phyloP scores from a whole-genome alignment of 805 yeast species.

The Schizosaccharomyces octosporus region DNA sequence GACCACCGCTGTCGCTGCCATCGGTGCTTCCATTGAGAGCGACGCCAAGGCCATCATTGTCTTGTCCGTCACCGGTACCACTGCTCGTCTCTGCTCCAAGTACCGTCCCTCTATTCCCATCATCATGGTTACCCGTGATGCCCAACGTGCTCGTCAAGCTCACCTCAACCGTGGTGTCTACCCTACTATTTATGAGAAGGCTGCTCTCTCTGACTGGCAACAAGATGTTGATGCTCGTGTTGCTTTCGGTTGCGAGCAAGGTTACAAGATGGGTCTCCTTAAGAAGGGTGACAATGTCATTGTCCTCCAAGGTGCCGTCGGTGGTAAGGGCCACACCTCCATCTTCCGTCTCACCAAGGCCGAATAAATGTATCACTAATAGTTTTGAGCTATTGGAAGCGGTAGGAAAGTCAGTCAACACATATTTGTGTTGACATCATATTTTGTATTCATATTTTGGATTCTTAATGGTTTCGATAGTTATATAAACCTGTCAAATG shows the following conservation, averaged over 20 bases:
- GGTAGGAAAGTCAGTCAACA: no score
- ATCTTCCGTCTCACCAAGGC: conserved; percentile 39
- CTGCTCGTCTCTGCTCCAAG: conserved; percentile 89
- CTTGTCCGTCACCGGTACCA: conserved; percentile 79
- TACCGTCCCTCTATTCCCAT: conserved; percentile 95
- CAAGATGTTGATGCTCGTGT: conserved; percentile 89
- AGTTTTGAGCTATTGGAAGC: not conserved
- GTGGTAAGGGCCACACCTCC: conserved; percentile 97
- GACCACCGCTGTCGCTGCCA: conserved; percentile 93
- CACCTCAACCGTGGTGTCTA: conserved; percentile 97
- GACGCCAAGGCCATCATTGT: conserved; percentile 91
- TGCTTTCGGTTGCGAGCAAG: conserved; percentile 77
- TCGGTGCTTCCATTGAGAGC: conserved; percentile 87
- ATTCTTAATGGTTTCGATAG: not conserved
- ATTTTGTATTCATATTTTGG: not conserved
- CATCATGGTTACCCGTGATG: conserved; percentile 92
- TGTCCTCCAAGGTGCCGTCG: conserved; percentile 95
- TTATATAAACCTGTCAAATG: no score
- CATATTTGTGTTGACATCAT: not conserved
- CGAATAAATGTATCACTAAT: not conserved
- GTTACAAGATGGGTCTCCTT: conserved; percentile 64
- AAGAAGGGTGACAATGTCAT: conserved; percentile 70
- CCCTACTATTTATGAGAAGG: conserved; percentile 64
- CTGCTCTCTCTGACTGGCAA: conserved; percentile 59
- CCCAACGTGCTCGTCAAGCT: conserved; percentile 74